A percentile compares a stretch with the other conserved stretches of the same genome.
These are phyloP conservation scores for Candida incommunis DNA, from an alignment of 805 yeast species.

Conservation along the genomic window DNA sequence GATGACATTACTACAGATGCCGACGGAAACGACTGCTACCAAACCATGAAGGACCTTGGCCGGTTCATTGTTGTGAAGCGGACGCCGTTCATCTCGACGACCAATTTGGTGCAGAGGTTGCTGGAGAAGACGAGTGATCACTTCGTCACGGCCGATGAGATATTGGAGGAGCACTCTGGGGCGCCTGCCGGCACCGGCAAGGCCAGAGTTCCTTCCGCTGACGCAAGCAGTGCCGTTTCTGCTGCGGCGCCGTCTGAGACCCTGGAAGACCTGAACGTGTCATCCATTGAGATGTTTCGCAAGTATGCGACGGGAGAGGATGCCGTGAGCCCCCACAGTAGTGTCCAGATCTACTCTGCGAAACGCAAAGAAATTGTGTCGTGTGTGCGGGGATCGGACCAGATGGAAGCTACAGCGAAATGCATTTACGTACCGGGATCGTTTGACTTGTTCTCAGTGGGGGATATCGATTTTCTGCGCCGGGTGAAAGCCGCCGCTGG, in stretches of 20 bases:
- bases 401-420: conserved; percentile 8
- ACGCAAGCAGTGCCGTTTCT: not conserved
- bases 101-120: conserved; percentile 88
- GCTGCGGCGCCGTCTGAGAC: not conserved
- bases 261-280: conserved; percentile 4
- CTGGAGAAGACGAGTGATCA: conserved; percentile 46
- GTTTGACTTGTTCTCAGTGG: conserved; percentile 87
- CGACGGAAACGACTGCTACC: conserved; percentile 86
- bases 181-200: not conserved
- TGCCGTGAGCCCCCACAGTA: conserved; percentile 12
- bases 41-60: conserved; percentile 69
- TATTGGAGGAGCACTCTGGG: conserved; percentile 18
- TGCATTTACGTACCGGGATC: conserved; percentile 61
- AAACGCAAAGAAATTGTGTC: conserved; percentile 5
- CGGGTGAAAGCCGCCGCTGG: conserved; percentile 29
- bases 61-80: conserved; percentile 82
- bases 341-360: conserved; percentile 7
- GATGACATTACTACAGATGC: conserved; percentile 97
- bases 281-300: conserved; percentile 7
- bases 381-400: conserved; percentile 3
- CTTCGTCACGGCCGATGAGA: conserved; percentile 26
- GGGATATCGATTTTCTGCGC: conserved; percentile 67
- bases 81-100: conserved; percentile 88
- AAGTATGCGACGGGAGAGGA: conserved; percentile 12
- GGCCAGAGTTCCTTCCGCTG: not conserved